These are phyloP conservation scores for Schoenoplectus tabernaemontani DNA, from an alignment of 202 grass and related monocot species.

Conservation along the genomic window DNA sequence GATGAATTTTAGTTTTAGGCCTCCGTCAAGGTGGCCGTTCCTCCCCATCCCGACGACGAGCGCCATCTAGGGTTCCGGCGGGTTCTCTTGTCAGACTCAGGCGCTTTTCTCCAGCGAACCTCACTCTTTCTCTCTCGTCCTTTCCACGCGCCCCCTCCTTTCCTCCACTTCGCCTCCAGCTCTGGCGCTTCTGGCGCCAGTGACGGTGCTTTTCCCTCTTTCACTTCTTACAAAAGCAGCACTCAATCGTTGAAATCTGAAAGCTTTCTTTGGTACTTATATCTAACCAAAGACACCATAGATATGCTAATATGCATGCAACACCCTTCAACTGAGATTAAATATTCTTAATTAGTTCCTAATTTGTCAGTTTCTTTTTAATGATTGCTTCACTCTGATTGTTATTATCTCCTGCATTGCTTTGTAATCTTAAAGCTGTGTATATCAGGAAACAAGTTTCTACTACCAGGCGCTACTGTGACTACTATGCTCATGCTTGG, in stretches of 20 bases:
- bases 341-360: neutral
- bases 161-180: neutral
- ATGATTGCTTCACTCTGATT: neutral
- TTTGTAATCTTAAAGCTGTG: neutral
- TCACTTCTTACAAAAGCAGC: neutral
- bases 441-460: constrained; percentile 52
- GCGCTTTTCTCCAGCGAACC: neutral
- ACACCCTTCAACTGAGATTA: neutral
- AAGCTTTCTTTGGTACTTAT: neutral
- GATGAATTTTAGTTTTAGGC: constrained; percentile 18
- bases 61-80: neutral
- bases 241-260: neutral
- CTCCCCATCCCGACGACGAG: neutral
- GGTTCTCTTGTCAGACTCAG: neutral
- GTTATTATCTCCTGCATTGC: neutral
- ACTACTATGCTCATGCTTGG: constrained; percentile 76
- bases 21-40: neutral
- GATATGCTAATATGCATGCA: neutral
- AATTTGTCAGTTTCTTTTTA: neutral
- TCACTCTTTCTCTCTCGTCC: neutral
- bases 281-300: neutral
- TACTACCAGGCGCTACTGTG: constrained; percentile 62
- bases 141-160: neutral
- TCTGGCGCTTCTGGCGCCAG: neutral
- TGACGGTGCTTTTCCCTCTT: neutral